Base-by-base conservation (phyloP, 495 filamentous ascomycete genomes). In the Symbiotaphrina buchneri region DNA sequence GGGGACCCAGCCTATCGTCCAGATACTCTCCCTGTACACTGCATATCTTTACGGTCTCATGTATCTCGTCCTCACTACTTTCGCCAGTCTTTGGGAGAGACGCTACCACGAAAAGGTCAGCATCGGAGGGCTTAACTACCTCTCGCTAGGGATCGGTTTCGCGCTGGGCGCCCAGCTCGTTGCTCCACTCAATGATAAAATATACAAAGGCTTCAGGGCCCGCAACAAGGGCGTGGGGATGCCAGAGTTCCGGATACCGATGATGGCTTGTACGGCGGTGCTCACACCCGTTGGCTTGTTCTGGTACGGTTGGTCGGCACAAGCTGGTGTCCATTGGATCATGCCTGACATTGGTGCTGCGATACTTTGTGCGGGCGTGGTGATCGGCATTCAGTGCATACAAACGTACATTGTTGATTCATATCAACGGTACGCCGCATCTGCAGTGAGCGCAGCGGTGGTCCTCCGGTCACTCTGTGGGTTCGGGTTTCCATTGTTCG, bases 361-460 rank as follows among this genome's bases (percentile, higher is more conserved):
- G 0, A 41, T 81, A 10, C 71, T 78, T 37, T 44, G 45, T 8
- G 42, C 43, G n/a, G 30, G 30, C 4, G 6, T 10, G 7, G 74
- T 78, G 33, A 55, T 74, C 4, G 52, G 56, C 0, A 76, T 74
- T 44, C 75, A 80, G 49, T 72, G 66, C 38, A 65, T 71, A 21
- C 71, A 77, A 51, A 69, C 67, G 6, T 87, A 78, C 41, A 51
- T 81, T 28, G 66, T 84, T n/a, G 80, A 91, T 43, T 49, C 71
- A 4, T 84, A 83, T 47, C 67, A 68, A 16, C 58, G 63, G 5
- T 87, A 64, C 45, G 74, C 79, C 5, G 78, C 80, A 6, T 71
- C 63, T 37, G 81, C 76, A 1, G 45, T 80, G 8, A 72, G 59
- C 0, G 75, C 81, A 1, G 59, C 57, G 1, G 64, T 69, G 2